These are phyloP conservation scores for Backusella westeae DNA, from an alignment of 192 early-diverging fungal genomes.

Conservation along the genomic window DNA sequence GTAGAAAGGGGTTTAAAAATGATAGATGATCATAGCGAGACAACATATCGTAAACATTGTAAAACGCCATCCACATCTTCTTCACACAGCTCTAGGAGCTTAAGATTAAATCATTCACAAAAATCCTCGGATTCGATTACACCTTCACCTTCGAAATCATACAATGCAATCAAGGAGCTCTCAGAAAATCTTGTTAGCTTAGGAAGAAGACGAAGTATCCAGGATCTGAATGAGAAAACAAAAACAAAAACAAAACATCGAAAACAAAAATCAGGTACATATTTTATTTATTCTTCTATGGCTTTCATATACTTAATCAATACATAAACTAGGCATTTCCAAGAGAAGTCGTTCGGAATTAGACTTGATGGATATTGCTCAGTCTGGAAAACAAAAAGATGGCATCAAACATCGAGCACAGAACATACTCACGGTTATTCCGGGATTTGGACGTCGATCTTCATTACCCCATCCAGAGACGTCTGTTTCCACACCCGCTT, in stretches of 20 bases:
- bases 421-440: conserved; percentile 22
- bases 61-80: conserved; percentile 34
- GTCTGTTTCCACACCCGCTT: not conserved
- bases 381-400: not conserved
- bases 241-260: conserved; percentile 4
- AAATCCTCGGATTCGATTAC: not conserved
- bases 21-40: not conserved
- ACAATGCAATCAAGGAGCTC: conserved; percentile 26
- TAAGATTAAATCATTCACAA: not conserved
- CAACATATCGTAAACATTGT: conserved; percentile 4
- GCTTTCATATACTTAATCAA: not conserved
- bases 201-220: conserved; percentile 30
- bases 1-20: conserved; percentile 41
- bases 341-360: conserved; percentile 24
- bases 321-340: not conserved
- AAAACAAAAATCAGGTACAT: not conserved
- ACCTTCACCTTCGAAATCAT: conserved; percentile 11
- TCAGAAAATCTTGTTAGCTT: conserved; percentile 23
- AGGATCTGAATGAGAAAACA: conserved; percentile 15
- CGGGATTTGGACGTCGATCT: conserved; percentile 17
- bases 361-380: conserved; percentile 14
- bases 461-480: not conserved
- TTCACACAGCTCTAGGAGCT: conserved; percentile 18
- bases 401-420: conserved; percentile 28
- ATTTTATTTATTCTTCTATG: not conserved